Base-by-base conservation (phyloP, 1,284 basidiomycete species). In the Rhodotorula sp. region DNA sequence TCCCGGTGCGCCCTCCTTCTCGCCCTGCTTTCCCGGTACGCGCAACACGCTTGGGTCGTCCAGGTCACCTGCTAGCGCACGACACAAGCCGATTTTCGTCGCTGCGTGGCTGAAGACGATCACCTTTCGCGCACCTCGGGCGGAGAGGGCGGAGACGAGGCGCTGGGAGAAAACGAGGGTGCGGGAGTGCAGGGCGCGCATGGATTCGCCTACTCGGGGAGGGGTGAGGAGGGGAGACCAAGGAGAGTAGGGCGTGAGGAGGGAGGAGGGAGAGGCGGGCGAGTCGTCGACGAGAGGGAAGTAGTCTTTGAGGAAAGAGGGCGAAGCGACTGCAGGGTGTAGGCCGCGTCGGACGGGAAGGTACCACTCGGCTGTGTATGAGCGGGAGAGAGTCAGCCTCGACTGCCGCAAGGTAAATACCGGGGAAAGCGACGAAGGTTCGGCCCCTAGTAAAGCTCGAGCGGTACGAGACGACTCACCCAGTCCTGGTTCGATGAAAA, bases 81-180 rank as follows among this genome's bases (percentile, higher is more conserved):
- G 82, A 8, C 85, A 85, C 54, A 94, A 84, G 5, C 87, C 86
- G 71, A 91, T 90, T 69, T 84, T 83, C 8, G 90, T 88, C 22
- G 90, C 91, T 0, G 91, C 91, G 78, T 94, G 91, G 68, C 86
- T 87, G 72, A 91, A 84, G 37, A 94, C 80, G 48, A 93, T 77
- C 20, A 92, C 81, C 11, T 84, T 81, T 68, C 78, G 81, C 72
- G 85, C 81, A 78, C 82, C 80, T 7, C 78, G 79, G 30, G 60
- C 68, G 54, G 77, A 64, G 70, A 86, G 83, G 47, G 87, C 75
- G 65, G 83, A 81, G 4, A 83, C 81, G 47, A 87, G 73, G 60
- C 89, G 83, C 2, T 78, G 75, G 34, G 90, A 81, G 70, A 88
- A 83, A 7, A 80, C 84, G 11, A 82, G 81, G 59, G 83, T 81